phyloP scores from a whole-genome alignment of 306 rosid genomes.

The Oxytropis ochrocephala region DNA sequence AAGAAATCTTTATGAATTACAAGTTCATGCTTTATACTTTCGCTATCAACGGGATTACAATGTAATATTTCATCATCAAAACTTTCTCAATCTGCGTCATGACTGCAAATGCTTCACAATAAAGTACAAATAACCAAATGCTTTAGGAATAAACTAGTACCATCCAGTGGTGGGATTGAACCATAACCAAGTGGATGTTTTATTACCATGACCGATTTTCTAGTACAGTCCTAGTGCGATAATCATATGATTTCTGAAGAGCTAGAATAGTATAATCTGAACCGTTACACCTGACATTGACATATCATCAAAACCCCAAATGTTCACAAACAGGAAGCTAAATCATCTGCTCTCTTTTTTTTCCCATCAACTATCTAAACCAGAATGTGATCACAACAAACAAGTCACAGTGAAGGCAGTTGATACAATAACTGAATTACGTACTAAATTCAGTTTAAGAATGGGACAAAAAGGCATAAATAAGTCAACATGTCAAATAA shows the following conservation, averaged over 20 bases:
- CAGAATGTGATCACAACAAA: neutral
- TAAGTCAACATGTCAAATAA: neutral
- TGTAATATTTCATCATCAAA: neutral
- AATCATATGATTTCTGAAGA: neutral
- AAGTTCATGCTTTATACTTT: neutral
- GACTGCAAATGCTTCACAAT: neutral
- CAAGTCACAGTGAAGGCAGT: neutral
- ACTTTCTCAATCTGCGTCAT: neutral
- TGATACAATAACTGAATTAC: neutral
- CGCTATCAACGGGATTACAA: neutral
- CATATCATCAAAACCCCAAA: neutral
- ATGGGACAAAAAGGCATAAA: neutral
- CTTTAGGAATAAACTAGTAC: neutral
- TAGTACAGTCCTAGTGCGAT: neutral
- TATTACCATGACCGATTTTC: neutral
- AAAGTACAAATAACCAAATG: slow-evolving; percentile 10
- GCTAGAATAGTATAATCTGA: neutral
- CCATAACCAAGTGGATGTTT: neutral
- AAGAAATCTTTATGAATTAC: neutral
- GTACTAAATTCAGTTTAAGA: neutral
- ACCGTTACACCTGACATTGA: neutral
- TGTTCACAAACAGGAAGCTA: neutral
- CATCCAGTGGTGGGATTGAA: neutral
- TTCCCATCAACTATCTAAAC: neutral
- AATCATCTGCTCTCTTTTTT: neutral